Percentiles rank a stretch among this genome's conserved stretches.
Conservation (phyloP, 495 filamentous ascomycete genomes). For the Aspergillus carlsbadensis region DNA sequence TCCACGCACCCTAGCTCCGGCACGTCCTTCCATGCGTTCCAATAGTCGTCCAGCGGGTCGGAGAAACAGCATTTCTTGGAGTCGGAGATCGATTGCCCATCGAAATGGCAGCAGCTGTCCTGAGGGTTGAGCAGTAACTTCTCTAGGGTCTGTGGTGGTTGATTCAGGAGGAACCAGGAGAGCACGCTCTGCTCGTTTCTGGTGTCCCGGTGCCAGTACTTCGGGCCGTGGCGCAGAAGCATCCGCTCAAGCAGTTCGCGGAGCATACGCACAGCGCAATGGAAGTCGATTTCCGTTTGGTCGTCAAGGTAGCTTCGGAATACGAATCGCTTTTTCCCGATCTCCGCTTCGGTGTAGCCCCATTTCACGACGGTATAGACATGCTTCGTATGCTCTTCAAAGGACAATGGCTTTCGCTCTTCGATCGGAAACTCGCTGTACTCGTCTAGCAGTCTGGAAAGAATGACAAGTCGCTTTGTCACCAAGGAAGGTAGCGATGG, state of each 20-base stretch:
- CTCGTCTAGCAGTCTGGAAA: slow-evolving; percentile 22
- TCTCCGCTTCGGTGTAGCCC: slow-evolving; percentile 26
- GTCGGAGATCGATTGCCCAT: slow-evolving; percentile 16
- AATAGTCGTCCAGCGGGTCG: slow-evolving; percentile 31
- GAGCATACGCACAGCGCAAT: slow-evolving; percentile 31
- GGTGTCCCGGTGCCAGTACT: slow-evolving; percentile 27
- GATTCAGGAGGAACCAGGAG: slow-evolving; percentile 32
- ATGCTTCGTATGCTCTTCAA: slow-evolving; percentile 22
- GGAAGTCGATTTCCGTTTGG: slow-evolving; percentile 28
- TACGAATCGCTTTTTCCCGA: slow-evolving; percentile 24
- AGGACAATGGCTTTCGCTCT: slow-evolving; percentile 11
- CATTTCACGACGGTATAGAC: slow-evolving; percentile 26
- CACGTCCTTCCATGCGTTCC: slow-evolving; percentile 28
- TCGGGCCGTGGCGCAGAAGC: slow-evolving; percentile 32
- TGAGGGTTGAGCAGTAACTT: slow-evolving; percentile 27
- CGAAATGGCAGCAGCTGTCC: slow-evolving; percentile 28
- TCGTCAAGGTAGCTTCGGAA: slow-evolving; percentile 26
- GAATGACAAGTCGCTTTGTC: slow-evolving; percentile 15
- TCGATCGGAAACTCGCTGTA: slow-evolving; percentile 21
- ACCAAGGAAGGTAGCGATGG: slow-evolving; percentile 8
- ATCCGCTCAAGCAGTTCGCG: slow-evolving; percentile 30
- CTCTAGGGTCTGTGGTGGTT: slow-evolving; percentile 24
- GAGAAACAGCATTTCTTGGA: slow-evolving; percentile 24
- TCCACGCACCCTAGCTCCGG: slow-evolving; percentile 23
- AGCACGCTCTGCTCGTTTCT: slow-evolving; percentile 29